A percentile compares a stretch with the other conserved stretches of the same genome.
Evolutionary conservation across 805 yeast genomes (phyloP).

Genomic region (Nakazawaea peltata): DNA sequence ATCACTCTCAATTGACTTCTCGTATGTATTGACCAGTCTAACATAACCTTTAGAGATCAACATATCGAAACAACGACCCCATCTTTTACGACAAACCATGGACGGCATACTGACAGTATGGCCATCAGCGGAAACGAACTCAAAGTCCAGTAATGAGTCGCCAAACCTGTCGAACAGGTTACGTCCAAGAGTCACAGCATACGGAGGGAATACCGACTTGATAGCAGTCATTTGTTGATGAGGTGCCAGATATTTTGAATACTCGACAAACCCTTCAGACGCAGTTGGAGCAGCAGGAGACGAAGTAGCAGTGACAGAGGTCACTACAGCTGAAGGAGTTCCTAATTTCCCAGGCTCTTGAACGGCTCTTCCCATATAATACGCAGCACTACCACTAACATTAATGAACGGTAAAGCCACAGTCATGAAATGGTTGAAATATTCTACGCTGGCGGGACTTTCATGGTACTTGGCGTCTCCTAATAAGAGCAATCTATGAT

Average conservation of each 20-base stretch:
- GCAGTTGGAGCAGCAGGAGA: slow-evolving; percentile 9
- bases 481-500: slow-evolving; percentile 57
- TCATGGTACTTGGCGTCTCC: slow-evolving; percentile 42
- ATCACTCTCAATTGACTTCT: slow-evolving; percentile 1
- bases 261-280: slow-evolving; percentile 47
- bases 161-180: slow-evolving; percentile 66
- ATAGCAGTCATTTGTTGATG: slow-evolving; percentile 57
- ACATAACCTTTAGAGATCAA: slow-evolving; percentile 58
- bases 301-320: not conserved
- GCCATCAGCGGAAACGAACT: slow-evolving; percentile 63
- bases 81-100: slow-evolving; percentile 55
- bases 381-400: slow-evolving; percentile 19
- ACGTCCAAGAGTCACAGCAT: slow-evolving; percentile 71
- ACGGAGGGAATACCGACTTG: slow-evolving; percentile 64
- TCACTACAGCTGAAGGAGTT: not conserved
- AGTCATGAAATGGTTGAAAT: slow-evolving; percentile 37
- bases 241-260: slow-evolving; percentile 71
- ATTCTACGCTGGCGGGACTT: slow-evolving; percentile 39
- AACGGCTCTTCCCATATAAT: not conserved
- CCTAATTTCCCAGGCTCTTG: not conserved
- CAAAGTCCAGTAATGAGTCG: slow-evolving; percentile 59
- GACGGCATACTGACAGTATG: slow-evolving; percentile 57
- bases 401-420: slow-evolving; percentile 49
- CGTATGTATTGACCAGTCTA: slow-evolving; percentile 33
- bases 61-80: slow-evolving; percentile 69